Percentiles rank a stretch among this genome's conserved stretches.
These are phyloP conservation scores for Aspergillus cristatus DNA, from an alignment of 495 filamentous ascomycete species.

Conservation along the genomic window DNA sequence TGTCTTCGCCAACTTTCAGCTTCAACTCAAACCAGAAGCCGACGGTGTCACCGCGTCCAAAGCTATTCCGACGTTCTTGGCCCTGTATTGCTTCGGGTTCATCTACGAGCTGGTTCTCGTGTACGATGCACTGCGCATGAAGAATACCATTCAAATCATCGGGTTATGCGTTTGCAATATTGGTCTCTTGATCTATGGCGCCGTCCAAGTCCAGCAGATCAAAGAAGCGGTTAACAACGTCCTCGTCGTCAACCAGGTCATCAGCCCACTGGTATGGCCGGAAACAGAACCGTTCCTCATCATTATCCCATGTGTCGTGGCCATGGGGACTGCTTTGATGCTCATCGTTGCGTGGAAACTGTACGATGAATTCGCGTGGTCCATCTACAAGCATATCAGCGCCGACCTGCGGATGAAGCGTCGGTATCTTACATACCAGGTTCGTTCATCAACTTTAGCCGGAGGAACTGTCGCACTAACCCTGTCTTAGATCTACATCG, in stretches of 20 bases:
- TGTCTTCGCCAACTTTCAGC: constrained; percentile 46
- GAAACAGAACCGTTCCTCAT: constrained; percentile 67
- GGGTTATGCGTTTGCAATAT: constrained; percentile 88
- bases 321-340: constrained; percentile 61
- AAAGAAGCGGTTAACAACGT: constrained; percentile 48
- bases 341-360: constrained; percentile 80
- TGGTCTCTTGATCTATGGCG: constrained; percentile 82
- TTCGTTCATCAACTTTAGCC: constrained; percentile 27
- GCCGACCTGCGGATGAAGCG: constrained; percentile 96
- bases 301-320: constrained; percentile 78
- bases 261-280: constrained; percentile 50
- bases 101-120: constrained; percentile 82
- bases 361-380: constrained; percentile 98
- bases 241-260: constrained; percentile 27
- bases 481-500: constrained; percentile 76
- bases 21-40: constrained; percentile 50
- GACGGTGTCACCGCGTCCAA: constrained; percentile 37
- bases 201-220: constrained; percentile 87
- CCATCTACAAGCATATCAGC: constrained; percentile 97
- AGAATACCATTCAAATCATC: constrained; percentile 98
- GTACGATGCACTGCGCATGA: constrained; percentile 85
- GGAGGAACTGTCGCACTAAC: constrained; percentile 16
- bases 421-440: constrained; percentile 92
- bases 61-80: constrained; percentile 81
- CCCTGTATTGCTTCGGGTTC: constrained; percentile 96